Conservation (phyloP, 1,139 yeast genomes). For the Yamadazyma aaseri region DNA sequence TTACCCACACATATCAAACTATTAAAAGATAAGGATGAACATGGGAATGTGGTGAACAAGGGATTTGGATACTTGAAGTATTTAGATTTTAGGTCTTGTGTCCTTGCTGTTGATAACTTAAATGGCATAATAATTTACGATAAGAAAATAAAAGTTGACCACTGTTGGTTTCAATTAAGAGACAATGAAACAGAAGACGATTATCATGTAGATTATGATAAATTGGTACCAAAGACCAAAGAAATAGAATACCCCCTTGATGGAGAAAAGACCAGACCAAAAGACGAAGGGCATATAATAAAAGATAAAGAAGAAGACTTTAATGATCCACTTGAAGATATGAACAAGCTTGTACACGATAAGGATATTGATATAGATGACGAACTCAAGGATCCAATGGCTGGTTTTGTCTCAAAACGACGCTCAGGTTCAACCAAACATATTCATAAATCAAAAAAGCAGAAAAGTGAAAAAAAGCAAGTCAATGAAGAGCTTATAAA, state of each 20-base stretch:
- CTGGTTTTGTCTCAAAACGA: slow-evolving; percentile 17
- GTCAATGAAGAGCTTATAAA: neutral
- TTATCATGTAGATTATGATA: slow-evolving; percentile 34
- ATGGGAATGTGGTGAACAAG: slow-evolving; percentile 64
- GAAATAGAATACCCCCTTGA: slow-evolving; percentile 11
- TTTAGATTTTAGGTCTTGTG: slow-evolving; percentile 76
- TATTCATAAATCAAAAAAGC: slow-evolving; percentile 1
- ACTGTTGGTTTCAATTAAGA: slow-evolving; percentile 61
- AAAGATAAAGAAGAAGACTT: slow-evolving; percentile 13
- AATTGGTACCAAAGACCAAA: slow-evolving; percentile 15
- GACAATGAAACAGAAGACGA: slow-evolving; percentile 51
- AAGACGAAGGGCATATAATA: slow-evolving; percentile 1
- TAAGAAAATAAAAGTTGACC: slow-evolving; percentile 67
- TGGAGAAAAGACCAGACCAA: too few relatives aligned
- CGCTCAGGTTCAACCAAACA: slow-evolving; percentile 9
- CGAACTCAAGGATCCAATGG: slow-evolving; percentile 17
- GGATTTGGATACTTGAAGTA: slow-evolving; percentile 86
- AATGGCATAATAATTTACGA: slow-evolving; percentile 70
- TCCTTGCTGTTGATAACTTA: slow-evolving; percentile 85
- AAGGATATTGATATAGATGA: slow-evolving; percentile 11
- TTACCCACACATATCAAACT: slow-evolving; percentile 77
- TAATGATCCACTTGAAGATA: slow-evolving; percentile 14
- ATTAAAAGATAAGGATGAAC: slow-evolving; percentile 66
- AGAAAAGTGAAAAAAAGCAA: slow-evolving; percentile 5
- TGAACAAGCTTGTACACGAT: neutral